phyloP scores from a whole-genome alignment of 345 rosid genomes.

The Zanthoxylum bungeanum region DNA sequence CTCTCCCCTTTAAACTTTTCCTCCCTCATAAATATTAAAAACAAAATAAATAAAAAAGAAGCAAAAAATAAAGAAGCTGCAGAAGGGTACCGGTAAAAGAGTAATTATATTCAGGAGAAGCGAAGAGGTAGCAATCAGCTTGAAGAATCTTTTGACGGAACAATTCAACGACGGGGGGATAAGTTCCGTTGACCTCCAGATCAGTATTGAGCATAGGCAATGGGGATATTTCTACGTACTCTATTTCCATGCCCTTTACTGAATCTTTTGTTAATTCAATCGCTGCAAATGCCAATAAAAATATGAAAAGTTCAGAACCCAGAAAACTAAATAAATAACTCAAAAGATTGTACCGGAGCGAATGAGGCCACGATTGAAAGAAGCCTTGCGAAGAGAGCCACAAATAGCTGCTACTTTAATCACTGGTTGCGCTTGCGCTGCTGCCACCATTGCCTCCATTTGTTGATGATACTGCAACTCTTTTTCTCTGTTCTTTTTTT shows the following conservation, averaged over 20 bases:
- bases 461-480: no score
- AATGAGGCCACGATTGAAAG: slow-evolving; percentile 66
- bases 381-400: slow-evolving; percentile 76
- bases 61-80: background rate
- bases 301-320: background rate
- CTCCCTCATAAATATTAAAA: no score
- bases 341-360: slow-evolving; percentile 51
- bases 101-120: slow-evolving; percentile 79
- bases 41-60: background rate
- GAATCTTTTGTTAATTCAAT: slow-evolving; percentile 37
- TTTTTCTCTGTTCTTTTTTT: no score
- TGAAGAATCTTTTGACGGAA: slow-evolving; percentile 55
- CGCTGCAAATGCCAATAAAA: slow-evolving; percentile 37
- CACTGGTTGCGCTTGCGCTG: slow-evolving; percentile 33
- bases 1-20: no score
- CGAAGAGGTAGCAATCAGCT: slow-evolving; percentile 73
- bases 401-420: slow-evolving; percentile 73
- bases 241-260: slow-evolving; percentile 45
- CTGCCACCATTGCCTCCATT: slow-evolving; percentile 43
- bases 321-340: background rate
- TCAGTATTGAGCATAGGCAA: slow-evolving; percentile 73
- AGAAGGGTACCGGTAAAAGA: slow-evolving; percentile 61
- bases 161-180: slow-evolving; percentile 60
- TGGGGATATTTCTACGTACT: slow-evolving; percentile 51
- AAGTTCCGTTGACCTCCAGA: slow-evolving; percentile 54